Percentiles rank a stretch among this genome's conserved stretches.
Evolutionary conservation across 257 asterid genomes (phyloP).

Genomic region (Nicotiana noctiflora): DNA sequence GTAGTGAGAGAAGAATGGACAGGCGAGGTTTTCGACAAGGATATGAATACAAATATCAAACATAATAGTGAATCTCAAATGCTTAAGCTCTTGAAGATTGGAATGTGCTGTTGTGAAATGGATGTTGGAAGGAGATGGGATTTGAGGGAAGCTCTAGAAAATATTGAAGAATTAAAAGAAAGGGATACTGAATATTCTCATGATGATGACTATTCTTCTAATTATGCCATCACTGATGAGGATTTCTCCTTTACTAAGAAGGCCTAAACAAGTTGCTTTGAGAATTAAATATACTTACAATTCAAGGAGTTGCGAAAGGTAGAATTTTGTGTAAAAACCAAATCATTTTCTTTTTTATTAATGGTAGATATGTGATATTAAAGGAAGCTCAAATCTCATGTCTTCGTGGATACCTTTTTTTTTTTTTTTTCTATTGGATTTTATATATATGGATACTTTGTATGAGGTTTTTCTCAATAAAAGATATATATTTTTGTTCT

Average conservation of each 20-base stretch:
- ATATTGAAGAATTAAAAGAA: constrained; percentile 44
- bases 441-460: background rate
- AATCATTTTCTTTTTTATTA: background rate
- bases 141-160: constrained; percentile 38
- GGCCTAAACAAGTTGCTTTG: background rate
- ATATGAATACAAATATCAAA: constrained; percentile 20
- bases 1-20: constrained; percentile 74
- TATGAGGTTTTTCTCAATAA: background rate
- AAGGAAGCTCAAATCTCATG: background rate
- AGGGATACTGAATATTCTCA: constrained; percentile 22
- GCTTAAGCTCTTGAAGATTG: constrained; percentile 60
- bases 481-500: background rate
- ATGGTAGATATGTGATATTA: background rate
- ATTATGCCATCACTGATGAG: constrained; percentile 31
- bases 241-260: constrained; percentile 31
- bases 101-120: constrained; percentile 64
- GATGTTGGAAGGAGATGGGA: constrained; percentile 46
- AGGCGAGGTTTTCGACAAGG: constrained; percentile 61
- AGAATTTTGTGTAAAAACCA: background rate
- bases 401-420: background rate
- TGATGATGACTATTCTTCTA: constrained; percentile 31
- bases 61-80: constrained; percentile 40
- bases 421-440: background rate
- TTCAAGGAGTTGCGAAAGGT: background rate
- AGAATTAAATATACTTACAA: background rate